These are phyloP conservation scores for Schrenkiella parvula DNA, from an alignment of 345 rosid species.

Conservation along the genomic window DNA sequence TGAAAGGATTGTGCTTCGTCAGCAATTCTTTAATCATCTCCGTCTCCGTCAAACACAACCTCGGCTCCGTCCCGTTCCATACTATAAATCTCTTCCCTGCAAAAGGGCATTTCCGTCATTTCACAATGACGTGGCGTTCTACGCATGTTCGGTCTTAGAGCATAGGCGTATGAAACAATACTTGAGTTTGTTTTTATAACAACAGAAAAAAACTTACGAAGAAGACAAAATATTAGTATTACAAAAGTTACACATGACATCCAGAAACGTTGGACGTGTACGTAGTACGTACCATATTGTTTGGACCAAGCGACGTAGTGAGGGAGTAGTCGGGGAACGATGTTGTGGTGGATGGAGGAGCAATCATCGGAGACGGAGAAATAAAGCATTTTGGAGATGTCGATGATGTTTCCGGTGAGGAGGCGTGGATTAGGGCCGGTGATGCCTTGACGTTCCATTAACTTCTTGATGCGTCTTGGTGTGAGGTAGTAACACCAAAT, in stretches of 20 bases:
- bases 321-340: slow-evolving; percentile 77
- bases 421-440: slow-evolving; percentile 76
- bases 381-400: slow-evolving; percentile 57
- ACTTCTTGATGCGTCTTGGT: slow-evolving; percentile 70
- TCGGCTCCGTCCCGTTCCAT: slow-evolving; percentile 90
- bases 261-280: neutral
- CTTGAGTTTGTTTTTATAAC: neutral
- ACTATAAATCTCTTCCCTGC: slow-evolving; percentile 79
- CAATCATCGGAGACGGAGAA: slow-evolving; percentile 57
- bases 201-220: neutral
- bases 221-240: neutral
- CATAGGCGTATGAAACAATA: neutral
- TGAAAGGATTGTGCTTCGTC: slow-evolving; percentile 56
- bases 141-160: neutral
- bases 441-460: slow-evolving; percentile 85
- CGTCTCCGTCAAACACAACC: slow-evolving; percentile 74
- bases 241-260: neutral
- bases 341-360: slow-evolving; percentile 59
- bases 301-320: slow-evolving; percentile 80
- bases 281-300: slow-evolving; percentile 51
- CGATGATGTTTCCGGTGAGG: slow-evolving; percentile 75
- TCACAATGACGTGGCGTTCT: neutral
- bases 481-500: slow-evolving; percentile 59
- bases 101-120: slow-evolving; percentile 7
- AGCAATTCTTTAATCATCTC: slow-evolving; percentile 74